Base-by-base conservation (phyloP, 1,284 basidiomycete genomes). In the Cutaneotrichosporon arboriforme region DNA sequence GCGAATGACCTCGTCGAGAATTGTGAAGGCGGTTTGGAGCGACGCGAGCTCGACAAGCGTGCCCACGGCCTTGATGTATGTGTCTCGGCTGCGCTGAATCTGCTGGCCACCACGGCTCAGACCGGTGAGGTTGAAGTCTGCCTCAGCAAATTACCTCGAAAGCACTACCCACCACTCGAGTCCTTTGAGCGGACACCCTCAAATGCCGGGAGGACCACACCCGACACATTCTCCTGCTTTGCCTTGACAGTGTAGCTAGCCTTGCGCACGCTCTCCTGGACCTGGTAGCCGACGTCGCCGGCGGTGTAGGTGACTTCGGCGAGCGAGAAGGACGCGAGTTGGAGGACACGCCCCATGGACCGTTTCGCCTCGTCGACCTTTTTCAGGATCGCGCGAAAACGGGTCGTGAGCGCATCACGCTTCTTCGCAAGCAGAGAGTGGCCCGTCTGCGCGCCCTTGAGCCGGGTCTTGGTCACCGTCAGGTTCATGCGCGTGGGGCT, bases 271-370 rank as follows among this genome's bases (percentile, higher is more conserved):
- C 72, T 75, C 66, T 85, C 80, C 87, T 96, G 62, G 80, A 92
- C 76, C 61, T 94, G 87, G 77, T 97, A 99, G 26, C 89, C 85
- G 66, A 99, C 97, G 69, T 98, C 94, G 59, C 92, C 92, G 5
- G 94, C 96, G 34, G 92, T 85, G 77, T 98, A 99, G 23, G 90
- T 92, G 58, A 98, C 96, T 75, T 98, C 96, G 1, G 96, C 96
- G 75, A 98, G 86, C 39, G 90, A 94, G 81, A 99, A 97, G 42
- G 93, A 96, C 15, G 96, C 96, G 47, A 96, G 81, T 74, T 98
- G 96, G 85, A 99, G 96, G 26, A 98, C 93, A 60, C 87, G 81
- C 37, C 96, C 96, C 96, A 98, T 98, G 79, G 97, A 92, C 56
- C 92, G 84, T 76, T 99, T 99, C 15, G 96, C 94, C 80, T 98